A percentile compares a stretch with the other conserved stretches of the same genome.
These are phyloP conservation scores for Protomyces inundatus DNA, from an alignment of 1,139 yeast genomes.

Conservation along the genomic window DNA sequence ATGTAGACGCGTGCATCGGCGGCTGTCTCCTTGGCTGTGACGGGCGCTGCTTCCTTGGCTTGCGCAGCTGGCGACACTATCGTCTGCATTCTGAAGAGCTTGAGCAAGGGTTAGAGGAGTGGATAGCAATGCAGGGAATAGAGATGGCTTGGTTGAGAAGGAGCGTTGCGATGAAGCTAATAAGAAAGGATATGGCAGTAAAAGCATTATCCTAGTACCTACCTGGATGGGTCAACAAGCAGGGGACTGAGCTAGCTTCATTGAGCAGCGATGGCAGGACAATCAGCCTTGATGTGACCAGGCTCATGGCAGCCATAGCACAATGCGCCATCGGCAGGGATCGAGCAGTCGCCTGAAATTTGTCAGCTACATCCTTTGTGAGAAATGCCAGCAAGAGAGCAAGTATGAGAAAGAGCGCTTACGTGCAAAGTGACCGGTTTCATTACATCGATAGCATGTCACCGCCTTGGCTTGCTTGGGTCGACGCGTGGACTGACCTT, in stretches of 20 bases:
- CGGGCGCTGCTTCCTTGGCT: no score
- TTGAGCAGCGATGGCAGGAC: conserved; percentile 48
- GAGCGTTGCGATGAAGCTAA: no score
- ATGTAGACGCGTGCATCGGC: conserved; percentile 46
- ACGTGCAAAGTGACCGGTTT: conserved; percentile 88
- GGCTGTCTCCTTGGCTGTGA: conserved; percentile 50
- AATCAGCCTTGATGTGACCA: conserved; percentile 65
- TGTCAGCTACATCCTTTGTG: not conserved
- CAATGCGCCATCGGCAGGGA: conserved; percentile 52
- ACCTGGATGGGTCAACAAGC: no score
- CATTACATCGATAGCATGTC: not conserved
- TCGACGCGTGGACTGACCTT: no score
- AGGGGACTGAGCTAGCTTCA: no score
- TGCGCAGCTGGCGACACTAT: no score
- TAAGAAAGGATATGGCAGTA: no score
- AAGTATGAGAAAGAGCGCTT: conserved; percentile 49
- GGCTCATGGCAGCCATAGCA: conserved; percentile 74
- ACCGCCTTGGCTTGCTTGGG: not conserved
- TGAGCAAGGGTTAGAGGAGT: no score
- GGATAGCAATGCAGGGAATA: no score
- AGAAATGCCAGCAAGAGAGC: conserved; percentile 41
- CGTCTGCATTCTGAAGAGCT: no score
- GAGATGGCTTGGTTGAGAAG: no score
- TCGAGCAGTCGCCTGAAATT: not conserved
- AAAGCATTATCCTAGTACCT: no score